A percentile compares a stretch with the other conserved stretches of the same genome.
Evolutionary conservation across 2,329 filamentous ascomycete genomes (phyloP).

Genomic region (Orbilia brochopaga): DNA sequence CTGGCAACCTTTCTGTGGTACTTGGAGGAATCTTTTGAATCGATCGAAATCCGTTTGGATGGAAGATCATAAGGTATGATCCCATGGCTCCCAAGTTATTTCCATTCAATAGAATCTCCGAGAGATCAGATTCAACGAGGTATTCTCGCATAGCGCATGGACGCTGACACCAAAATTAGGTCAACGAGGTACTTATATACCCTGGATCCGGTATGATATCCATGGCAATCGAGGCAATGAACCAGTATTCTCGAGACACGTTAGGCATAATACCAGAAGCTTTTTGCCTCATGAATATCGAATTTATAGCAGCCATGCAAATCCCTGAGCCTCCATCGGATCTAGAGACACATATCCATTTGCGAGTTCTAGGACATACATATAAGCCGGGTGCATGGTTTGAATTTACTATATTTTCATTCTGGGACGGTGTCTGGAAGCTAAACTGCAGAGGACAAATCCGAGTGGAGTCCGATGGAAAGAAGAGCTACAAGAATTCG

Average conservation of each 20-base stretch:
- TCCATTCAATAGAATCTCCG: too few species aligned
- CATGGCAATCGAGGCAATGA: constrained; percentile 42
- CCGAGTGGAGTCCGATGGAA: not conserved
- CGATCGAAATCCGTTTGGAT: constrained; percentile 20
- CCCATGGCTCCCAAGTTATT: not conserved
- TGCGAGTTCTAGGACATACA: constrained; percentile 17
- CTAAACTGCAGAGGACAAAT: constrained; percentile 27
- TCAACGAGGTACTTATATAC: constrained; percentile 23
- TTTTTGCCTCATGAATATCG: constrained; percentile 22
- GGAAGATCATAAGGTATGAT: constrained; percentile 27
- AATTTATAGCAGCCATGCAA: constrained; percentile 29
- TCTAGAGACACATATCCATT: constrained; percentile 11
- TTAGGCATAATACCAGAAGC: constrained; percentile 11
- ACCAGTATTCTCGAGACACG: constrained; percentile 19
- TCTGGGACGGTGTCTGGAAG: constrained; percentile 13
- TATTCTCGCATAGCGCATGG: not conserved
- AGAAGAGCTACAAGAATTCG: not conserved
- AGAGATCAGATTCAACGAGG: too few species aligned
- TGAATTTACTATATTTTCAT: constrained; percentile 33
- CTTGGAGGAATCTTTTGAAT: constrained; percentile 30
- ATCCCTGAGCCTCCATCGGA: constrained; percentile 11
- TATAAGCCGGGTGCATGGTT: constrained; percentile 30
- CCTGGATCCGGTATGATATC: constrained; percentile 30
- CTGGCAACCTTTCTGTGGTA: constrained; percentile 28
- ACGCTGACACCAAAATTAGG: not conserved